Evolutionary conservation across 306 rosid species (phyloP), one percentile per base, ranked within the genome.

Genomic region (Cercis canadensis): DNA sequence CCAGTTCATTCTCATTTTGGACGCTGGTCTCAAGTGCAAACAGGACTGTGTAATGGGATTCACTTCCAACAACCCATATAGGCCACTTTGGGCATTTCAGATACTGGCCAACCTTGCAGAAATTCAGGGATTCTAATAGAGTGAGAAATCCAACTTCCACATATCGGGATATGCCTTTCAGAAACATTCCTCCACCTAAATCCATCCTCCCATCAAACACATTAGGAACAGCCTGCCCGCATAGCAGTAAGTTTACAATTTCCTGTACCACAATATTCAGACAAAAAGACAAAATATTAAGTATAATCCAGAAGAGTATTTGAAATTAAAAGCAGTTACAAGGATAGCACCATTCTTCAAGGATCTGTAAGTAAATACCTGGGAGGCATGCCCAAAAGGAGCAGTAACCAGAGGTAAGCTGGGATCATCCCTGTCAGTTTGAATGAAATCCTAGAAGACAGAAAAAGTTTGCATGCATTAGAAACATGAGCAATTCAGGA

Each of bases 321-420:
- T 65, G 39, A 65, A 73, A 50, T 41, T 37, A 59, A 52, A 37
- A 31, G 31, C 36, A n/a, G 29, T 6, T 33, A 67, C 70, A 50
- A 73, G 60, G 51, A 67, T 17, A 41, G 36, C 29, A 19, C 8
- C 69, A 50, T 45, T 69, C 66, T 33, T 72, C 52, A 64, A 57
- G 45, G 60, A 29, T 12, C 24, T 47, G 39, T 52, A 18, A 33
- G 37, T 13, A 13, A 37, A 72, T 75, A 94, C 99, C 99, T 91
- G 99, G 58, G 99, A 94, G 56, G 99, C 99, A 79, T 94, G 99
- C 58, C 99, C 97, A 83, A 91, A 94, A 74, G 99, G 99, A 80
- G 99, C 97, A 74, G 99, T 94, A 66, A 94, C 99, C 64, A 94
- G 84, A 50, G 97, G 97, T 24, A 87, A 87, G 85, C 88, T 87